Percentiles rank a stretch among this genome's conserved stretches.
Evolutionary conservation across 345 rosid genomes (phyloP).

Genomic region (Cardamine occulta): DNA sequence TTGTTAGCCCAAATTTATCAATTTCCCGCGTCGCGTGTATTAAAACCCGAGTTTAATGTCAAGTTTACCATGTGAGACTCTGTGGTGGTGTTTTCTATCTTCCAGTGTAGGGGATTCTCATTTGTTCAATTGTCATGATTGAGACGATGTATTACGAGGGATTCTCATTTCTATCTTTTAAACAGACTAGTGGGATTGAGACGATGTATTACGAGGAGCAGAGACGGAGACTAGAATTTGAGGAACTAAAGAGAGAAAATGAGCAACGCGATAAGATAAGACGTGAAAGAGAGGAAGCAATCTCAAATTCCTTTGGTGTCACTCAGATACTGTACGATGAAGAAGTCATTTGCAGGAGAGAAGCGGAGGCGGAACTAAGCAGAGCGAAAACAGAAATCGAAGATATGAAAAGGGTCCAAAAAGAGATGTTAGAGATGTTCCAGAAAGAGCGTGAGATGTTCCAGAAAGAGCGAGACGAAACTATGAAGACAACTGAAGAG

Average conservation of each 20-base stretch:
- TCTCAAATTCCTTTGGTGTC: constrained; percentile 39
- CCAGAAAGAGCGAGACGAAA: constrained; percentile 44
- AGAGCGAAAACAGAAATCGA: constrained; percentile 41
- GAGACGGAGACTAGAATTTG: constrained; percentile 39
- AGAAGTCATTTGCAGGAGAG: constrained; percentile 37
- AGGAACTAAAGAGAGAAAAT: constrained; percentile 41
- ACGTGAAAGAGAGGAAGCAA: constrained; percentile 44
- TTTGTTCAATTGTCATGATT: constrained; percentile 1
- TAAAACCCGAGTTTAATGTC: background rate
- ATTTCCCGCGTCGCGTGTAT: background rate
- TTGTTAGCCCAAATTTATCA: background rate
- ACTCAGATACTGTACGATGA: constrained; percentile 40
- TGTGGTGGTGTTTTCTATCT: constrained; percentile 21
- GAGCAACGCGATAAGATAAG: constrained; percentile 23
- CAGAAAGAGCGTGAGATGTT: constrained; percentile 43
- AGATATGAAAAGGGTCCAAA: constrained; percentile 39
- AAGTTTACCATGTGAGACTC: constrained; percentile 8
- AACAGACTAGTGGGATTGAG: constrained; percentile 30
- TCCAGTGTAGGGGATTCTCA: constrained; percentile 13
- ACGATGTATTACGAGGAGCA: constrained; percentile 41
- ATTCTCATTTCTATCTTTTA: no score
- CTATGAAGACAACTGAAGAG: constrained; percentile 39
- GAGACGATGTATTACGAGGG: constrained; percentile 40
- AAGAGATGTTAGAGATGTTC: constrained; percentile 21
- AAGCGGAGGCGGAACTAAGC: constrained; percentile 32